Percentiles rank a stretch among this genome's conserved stretches.
phyloP scores from a whole-genome alignment of 176 grass and related monocot species.

The Carex kokanica region DNA sequence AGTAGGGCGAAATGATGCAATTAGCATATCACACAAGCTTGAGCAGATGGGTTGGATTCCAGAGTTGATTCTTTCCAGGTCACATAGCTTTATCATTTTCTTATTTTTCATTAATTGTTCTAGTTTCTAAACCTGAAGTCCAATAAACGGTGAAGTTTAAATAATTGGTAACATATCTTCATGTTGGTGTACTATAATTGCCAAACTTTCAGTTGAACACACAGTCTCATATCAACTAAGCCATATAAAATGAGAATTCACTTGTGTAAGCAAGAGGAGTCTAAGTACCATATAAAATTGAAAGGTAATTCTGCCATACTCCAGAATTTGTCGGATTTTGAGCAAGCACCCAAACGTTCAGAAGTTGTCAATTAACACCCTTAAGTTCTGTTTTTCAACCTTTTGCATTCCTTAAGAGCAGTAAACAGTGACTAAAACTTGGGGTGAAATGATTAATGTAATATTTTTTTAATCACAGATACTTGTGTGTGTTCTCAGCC shows the following conservation, averaged over 20 bases:
- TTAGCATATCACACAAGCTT: constrained; percentile 68
- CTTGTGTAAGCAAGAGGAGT: not conserved
- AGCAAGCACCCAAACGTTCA: not conserved
- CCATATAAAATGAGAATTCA: not conserved
- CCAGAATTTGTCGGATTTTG: not conserved
- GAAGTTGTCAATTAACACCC: not conserved
- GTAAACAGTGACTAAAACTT: not conserved
- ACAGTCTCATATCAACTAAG: not conserved
- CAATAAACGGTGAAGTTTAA: not conserved
- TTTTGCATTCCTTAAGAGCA: not conserved
- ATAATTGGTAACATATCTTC: not conserved
- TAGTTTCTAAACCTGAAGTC: not conserved
- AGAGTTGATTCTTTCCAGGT: constrained; percentile 88
- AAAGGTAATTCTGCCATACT: not conserved
- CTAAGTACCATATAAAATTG: not conserved
- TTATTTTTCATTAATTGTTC: not conserved
- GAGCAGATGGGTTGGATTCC: constrained; percentile 88
- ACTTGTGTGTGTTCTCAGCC: not conserved
- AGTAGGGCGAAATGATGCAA: constrained; percentile 60
- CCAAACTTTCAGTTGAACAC: not conserved
- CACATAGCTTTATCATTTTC: constrained; percentile 10
- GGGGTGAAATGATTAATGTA: not conserved
- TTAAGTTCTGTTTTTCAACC: not conserved
- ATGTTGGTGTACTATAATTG: not conserved
- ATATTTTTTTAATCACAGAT: not conserved